phyloP scores from a whole-genome alignment of 1,284 basidiomycete genomes.

The Cutaneotrichosporon dermatis region DNA sequence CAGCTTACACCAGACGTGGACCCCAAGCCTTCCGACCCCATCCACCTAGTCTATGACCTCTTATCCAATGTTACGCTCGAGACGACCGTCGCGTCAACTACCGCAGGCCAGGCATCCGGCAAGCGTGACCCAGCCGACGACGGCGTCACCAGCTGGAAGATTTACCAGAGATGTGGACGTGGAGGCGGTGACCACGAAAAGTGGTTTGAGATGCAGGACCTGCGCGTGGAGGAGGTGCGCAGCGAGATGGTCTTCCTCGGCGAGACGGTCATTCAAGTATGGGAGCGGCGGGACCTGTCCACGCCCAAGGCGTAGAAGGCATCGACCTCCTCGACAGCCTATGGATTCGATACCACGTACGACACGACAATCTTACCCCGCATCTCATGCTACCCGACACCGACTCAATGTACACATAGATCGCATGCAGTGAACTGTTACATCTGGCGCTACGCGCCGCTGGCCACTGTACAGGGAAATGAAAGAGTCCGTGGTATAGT shows the following conservation, averaged over 20 bases:
- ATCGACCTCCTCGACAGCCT: too few species aligned
- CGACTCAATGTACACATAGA: background rate
- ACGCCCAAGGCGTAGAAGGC: conserved; percentile 10
- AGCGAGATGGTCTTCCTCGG: conserved; percentile 98
- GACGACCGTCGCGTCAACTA: conserved; percentile 80
- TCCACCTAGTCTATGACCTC: conserved; percentile 80
- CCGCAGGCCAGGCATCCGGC: conserved; percentile 27
- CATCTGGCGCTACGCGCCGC: background rate
- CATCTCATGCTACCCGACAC: too few species aligned
- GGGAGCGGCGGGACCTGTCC: conserved; percentile 45
- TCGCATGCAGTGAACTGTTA: conserved; percentile 6
- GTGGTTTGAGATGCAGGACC: conserved; percentile 96
- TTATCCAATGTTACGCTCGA: conserved; percentile 94
- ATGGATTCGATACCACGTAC: too few species aligned
- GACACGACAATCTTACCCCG: too few species aligned
- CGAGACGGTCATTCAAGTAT: conserved; percentile 85
- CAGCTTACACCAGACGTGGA: conserved; percentile 56
- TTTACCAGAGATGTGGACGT: conserved; percentile 68
- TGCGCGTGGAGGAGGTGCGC: conserved; percentile 90
- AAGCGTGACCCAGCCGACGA: conserved; percentile 31
- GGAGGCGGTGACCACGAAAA: conserved; percentile 79
- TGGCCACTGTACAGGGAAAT: background rate
- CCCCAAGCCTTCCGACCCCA: conserved; percentile 55
- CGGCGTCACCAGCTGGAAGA: conserved; percentile 64
- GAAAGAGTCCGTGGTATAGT: background rate